phyloP scores from a whole-genome alignment of 129 eudicot species.

The Centella asiatica region DNA sequence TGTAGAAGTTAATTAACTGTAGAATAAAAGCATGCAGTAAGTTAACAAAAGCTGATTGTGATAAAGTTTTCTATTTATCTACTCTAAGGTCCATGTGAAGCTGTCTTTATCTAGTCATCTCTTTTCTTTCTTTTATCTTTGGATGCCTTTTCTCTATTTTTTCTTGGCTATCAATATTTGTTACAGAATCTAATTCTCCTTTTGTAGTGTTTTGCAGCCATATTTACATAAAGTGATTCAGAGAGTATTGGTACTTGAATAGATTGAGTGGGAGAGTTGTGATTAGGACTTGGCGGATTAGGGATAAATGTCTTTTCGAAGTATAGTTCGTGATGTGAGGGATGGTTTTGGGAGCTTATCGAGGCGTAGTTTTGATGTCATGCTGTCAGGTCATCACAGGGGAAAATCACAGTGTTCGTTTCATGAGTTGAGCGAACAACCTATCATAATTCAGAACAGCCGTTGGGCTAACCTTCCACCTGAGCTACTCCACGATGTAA shows the following conservation, averaged over 20 bases:
- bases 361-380: conserved; percentile 37
- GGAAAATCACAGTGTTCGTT: conserved; percentile 49
- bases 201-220: conserved; percentile 10
- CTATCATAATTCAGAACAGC: conserved; percentile 33
- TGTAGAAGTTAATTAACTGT: neutral
- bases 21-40: neutral
- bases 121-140: conserved; percentile 8
- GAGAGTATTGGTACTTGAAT: neutral
- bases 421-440: conserved; percentile 35
- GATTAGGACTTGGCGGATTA: no score
- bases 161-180: neutral
- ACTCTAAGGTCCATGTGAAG: conserved; percentile 21
- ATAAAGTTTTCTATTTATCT: conserved; percentile 15
- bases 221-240: neutral
- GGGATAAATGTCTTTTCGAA: conserved; percentile 45
- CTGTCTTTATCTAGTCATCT: conserved; percentile 10
- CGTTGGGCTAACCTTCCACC: neutral
- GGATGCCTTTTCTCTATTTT: conserved; percentile 8
- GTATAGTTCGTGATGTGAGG: conserved; percentile 46
- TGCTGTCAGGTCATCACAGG: conserved; percentile 25
- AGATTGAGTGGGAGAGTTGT: conserved; percentile 10
- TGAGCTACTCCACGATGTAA: neutral
- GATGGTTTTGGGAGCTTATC: conserved; percentile 53
- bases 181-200: no score
- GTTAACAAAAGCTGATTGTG: neutral